Evolutionary conservation across 148 eudicot species (phyloP).

Genomic region (Camellia lanceoleosa): DNA sequence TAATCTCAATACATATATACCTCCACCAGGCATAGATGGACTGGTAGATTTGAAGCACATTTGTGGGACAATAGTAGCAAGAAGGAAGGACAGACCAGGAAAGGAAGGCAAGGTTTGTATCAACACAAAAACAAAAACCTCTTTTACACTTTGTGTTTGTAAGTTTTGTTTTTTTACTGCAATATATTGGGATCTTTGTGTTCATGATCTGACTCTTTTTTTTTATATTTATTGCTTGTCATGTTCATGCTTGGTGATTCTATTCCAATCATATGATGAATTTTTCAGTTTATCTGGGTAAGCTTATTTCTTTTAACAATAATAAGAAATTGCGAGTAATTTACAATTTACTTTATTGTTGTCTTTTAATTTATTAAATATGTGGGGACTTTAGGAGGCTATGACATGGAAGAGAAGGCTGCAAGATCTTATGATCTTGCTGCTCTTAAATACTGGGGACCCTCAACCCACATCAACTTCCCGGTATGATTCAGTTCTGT

Average conservation of each 20-base stretch:
- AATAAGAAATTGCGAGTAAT: not conserved
- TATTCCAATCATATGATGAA: slow-evolving; percentile 28
- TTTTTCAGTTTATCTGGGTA: slow-evolving; percentile 86
- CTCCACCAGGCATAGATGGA: slow-evolving; percentile 81
- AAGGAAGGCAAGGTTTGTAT: slow-evolving; percentile 92
- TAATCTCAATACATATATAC: not conserved
- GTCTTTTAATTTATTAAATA: not conserved
- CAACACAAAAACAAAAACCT: not conserved
- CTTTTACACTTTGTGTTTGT: not conserved
- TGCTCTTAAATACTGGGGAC: slow-evolving; percentile 91
- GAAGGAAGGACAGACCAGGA: slow-evolving; percentile 94
- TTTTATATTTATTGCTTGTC: slow-evolving; percentile 34
- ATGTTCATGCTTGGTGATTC: slow-evolving; percentile 31
- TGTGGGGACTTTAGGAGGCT: slow-evolving; percentile 51
- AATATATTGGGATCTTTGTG: slow-evolving; percentile 14
- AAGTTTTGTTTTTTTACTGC: slow-evolving; percentile 22
- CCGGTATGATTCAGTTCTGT: slow-evolving; percentile 35
- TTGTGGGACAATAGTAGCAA: slow-evolving; percentile 80
- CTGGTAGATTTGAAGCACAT: slow-evolving; percentile 76
- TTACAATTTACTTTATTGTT: not conserved
- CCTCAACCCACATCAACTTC: slow-evolving; percentile 78
- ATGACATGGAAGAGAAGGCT: slow-evolving; percentile 96
- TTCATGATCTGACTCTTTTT: slow-evolving; percentile 27
- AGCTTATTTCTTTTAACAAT: slow-evolving; percentile 17
- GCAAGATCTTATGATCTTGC: slow-evolving; percentile 95